phyloP scores from a whole-genome alignment of 2,329 filamentous ascomycete genomes.

The Claviceps capensis region DNA sequence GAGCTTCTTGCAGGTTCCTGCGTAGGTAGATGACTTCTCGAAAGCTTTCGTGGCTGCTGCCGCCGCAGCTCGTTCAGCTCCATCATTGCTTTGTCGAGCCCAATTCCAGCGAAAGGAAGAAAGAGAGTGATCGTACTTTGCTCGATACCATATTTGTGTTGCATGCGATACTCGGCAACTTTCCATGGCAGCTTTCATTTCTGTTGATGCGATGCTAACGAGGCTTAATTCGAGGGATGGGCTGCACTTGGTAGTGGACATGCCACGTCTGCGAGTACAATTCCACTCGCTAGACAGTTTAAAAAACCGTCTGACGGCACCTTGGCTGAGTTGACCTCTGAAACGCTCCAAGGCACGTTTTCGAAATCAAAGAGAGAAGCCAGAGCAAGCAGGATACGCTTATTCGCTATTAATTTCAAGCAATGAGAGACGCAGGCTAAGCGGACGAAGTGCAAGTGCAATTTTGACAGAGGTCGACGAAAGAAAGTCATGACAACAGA shows the following conservation, averaged over 20 bases:
- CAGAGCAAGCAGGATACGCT: background rate
- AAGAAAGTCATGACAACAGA: background rate
- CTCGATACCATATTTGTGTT: no score
- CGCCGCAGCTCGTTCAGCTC: no score
- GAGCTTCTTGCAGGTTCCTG: background rate
- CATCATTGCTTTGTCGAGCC: no score
- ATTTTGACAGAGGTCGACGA: background rate
- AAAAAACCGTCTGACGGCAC: background rate
- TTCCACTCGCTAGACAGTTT: background rate
- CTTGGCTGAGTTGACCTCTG: background rate
- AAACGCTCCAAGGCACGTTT: background rate
- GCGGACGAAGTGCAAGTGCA: background rate
- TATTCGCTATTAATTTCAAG: background rate
- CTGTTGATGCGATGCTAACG: constrained; percentile 4
- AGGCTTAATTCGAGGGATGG: constrained; percentile 6
- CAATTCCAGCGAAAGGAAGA: no score
- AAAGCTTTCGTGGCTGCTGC: no score
- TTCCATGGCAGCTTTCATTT: no score
- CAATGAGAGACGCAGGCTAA: background rate
- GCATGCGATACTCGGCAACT: no score
- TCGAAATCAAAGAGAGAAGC: background rate
- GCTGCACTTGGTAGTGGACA: background rate
- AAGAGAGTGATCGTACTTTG: no score
- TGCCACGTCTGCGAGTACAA: constrained; percentile 14
- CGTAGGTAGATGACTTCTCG: background rate